Percentiles rank a stretch among this genome's conserved stretches.
Conservation (phyloP, 768 basidiomycete genomes). For the Suillus americanus region DNA sequence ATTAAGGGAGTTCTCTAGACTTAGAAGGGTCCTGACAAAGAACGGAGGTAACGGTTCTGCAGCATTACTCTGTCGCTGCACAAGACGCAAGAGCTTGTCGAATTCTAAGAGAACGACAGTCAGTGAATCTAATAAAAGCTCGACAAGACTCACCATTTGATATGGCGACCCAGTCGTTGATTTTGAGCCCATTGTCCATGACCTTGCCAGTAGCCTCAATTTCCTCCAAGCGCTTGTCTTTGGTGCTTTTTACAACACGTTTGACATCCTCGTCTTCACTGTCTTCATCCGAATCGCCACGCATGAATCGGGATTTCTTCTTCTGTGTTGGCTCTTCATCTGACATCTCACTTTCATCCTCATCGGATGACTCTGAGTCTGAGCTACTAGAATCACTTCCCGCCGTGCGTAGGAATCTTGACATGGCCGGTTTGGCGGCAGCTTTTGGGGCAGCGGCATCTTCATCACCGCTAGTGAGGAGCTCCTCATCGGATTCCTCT, state of each 20-base stretch:
- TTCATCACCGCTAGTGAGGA: slow-evolving; percentile 72
- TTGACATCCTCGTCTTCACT: slow-evolving; percentile 70
- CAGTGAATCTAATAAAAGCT: not conserved
- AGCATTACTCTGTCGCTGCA: slow-evolving; percentile 82
- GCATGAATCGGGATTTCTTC: slow-evolving; percentile 42
- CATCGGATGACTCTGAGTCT: slow-evolving; percentile 55
- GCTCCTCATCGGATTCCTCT: slow-evolving; percentile 72
- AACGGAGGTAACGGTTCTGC: slow-evolving; percentile 87
- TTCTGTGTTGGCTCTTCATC: slow-evolving; percentile 39
- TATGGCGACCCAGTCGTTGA: slow-evolving; percentile 95
- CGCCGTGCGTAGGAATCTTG: slow-evolving; percentile 71
- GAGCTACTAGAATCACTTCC: slow-evolving; percentile 57
- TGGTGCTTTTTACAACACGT: slow-evolving; percentile 76
- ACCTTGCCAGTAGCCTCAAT: slow-evolving; percentile 90
- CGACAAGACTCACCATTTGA: slow-evolving; percentile 64
- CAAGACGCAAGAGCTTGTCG: slow-evolving; percentile 91
- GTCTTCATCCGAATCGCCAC: slow-evolving; percentile 48
- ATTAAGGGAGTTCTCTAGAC: slow-evolving; percentile 76
- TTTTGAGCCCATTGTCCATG: slow-evolving; percentile 94
- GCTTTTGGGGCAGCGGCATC: slow-evolving; percentile 50
- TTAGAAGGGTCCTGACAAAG: slow-evolving; percentile 71
- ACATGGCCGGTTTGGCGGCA: slow-evolving; percentile 54
- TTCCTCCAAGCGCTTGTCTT: slow-evolving; percentile 90
- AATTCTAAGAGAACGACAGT: slow-evolving; percentile 61
- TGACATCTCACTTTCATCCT: slow-evolving; percentile 48